A percentile compares a stretch with the other conserved stretches of the same genome.
Evolutionary conservation across 176 grass and related monocot species (phyloP).

Genomic region (Areca catechu): DNA sequence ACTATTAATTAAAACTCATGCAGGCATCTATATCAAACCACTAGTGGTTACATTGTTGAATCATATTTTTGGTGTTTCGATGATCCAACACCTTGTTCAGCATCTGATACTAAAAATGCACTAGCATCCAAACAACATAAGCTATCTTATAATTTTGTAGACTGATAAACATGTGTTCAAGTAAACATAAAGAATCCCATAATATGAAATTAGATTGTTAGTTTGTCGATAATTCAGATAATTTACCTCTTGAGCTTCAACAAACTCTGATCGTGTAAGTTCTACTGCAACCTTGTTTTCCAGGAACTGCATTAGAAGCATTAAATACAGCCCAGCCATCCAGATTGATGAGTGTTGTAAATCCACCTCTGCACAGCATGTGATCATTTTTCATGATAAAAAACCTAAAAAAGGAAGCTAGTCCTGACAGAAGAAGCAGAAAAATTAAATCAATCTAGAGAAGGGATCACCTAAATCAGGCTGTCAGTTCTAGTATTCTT

Average conservation of each 20-base stretch:
- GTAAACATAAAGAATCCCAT: too few species aligned
- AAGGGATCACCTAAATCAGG: too few species aligned
- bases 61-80: too few species aligned
- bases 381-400: neutral
- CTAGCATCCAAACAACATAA: neutral
- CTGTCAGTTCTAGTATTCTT: too few species aligned
- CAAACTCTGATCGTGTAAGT: constrained; percentile 88
- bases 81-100: too few species aligned
- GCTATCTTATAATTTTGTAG: too few species aligned
- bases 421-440: neutral
- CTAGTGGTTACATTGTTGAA: too few species aligned
- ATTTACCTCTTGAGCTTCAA: constrained; percentile 88
- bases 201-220: too few species aligned
- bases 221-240: too few species aligned
- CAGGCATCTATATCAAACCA: too few species aligned
- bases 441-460: neutral
- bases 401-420: neutral
- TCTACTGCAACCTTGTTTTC: constrained; percentile 89
- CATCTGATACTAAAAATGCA: neutral
- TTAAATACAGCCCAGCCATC: constrained; percentile 76
- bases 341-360: constrained; percentile 80
- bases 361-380: constrained; percentile 57
- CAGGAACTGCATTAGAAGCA: constrained; percentile 83
- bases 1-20: too few species aligned
- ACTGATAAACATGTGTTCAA: too few species aligned